phyloP scores from a whole-genome alignment of 169 alveolate species.

The Nephromyces sp. region DNA sequence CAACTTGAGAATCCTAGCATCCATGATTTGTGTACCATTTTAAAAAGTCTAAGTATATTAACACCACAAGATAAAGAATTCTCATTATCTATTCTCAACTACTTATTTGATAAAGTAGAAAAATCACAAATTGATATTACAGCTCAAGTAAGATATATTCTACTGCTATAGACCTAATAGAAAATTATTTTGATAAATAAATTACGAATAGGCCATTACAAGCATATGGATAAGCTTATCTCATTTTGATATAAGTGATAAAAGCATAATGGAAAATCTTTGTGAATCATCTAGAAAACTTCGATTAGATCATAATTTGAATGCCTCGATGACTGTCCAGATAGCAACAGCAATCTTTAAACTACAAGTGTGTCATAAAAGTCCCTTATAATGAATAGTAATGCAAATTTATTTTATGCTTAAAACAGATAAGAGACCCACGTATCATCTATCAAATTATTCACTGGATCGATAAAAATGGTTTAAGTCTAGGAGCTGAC shows the following conservation, averaged over 20 bases:
- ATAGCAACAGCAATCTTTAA: neutral
- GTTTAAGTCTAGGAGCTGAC: neutral
- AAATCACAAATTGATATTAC: neutral
- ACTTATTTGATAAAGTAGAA: neutral
- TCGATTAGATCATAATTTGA: conserved; percentile 2
- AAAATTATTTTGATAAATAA: neutral
- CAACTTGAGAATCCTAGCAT: too few species aligned
- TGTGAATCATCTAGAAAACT: conserved; percentile 9
- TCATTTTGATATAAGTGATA: neutral
- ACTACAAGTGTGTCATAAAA: too few species aligned
- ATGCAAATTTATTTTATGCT: too few species aligned
- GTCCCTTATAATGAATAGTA: too few species aligned
- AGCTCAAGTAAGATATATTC: neutral
- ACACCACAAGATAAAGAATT: conserved; percentile 1
- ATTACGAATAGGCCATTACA: neutral
- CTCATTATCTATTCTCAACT: neutral
- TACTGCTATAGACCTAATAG: neutral
- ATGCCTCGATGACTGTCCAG: neutral
- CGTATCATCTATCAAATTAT: conserved; percentile 7
- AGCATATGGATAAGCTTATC: neutral
- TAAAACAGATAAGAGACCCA: neutral
- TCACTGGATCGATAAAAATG: conserved; percentile 8
- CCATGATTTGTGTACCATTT: conserved; percentile 2
- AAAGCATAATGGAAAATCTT: neutral
- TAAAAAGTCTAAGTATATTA: neutral